Evolutionary conservation across 2,329 filamentous ascomycete species (phyloP).

Genomic region (Neocucurbitaria cava): DNA sequence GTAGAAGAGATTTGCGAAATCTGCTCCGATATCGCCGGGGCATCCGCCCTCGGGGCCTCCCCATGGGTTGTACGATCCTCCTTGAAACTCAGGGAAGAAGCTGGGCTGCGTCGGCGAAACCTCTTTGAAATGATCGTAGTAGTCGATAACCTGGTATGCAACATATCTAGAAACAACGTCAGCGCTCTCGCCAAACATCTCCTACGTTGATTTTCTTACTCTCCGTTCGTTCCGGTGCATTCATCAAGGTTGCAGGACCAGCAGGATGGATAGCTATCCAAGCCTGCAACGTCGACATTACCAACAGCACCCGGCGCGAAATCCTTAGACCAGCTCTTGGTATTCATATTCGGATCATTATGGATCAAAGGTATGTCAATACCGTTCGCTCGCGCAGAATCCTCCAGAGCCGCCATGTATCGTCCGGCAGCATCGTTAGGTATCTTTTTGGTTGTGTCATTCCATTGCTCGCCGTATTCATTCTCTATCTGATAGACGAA

Average conservation of each 20-base stretch:
- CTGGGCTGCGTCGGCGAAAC: constrained; percentile 55
- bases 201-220: constrained; percentile 24
- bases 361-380: constrained; percentile 65
- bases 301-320: constrained; percentile 60
- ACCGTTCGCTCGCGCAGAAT: constrained; percentile 61
- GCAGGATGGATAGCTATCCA: constrained; percentile 63
- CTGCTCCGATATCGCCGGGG: constrained; percentile 60
- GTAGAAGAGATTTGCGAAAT: constrained; percentile 71
- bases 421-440: constrained; percentile 58
- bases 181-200: background rate
- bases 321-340: constrained; percentile 67
- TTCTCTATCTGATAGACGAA: constrained; percentile 66
- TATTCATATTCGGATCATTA: constrained; percentile 67
- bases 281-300: constrained; percentile 61
- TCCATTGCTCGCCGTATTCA: constrained; percentile 57
- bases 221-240: constrained; percentile 66
- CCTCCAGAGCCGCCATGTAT: constrained; percentile 66
- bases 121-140: constrained; percentile 57
- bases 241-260: constrained; percentile 70
- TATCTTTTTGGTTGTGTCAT: constrained; percentile 46
- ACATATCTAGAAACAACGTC: constrained; percentile 49
- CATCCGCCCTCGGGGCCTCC: constrained; percentile 65
- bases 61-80: constrained; percentile 68
- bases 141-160: constrained; percentile 59
- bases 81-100: constrained; percentile 67